Evolutionary conservation across 169 alveolate species (phyloP).

Genomic region (Cyclospora cayetanensis): DNA sequence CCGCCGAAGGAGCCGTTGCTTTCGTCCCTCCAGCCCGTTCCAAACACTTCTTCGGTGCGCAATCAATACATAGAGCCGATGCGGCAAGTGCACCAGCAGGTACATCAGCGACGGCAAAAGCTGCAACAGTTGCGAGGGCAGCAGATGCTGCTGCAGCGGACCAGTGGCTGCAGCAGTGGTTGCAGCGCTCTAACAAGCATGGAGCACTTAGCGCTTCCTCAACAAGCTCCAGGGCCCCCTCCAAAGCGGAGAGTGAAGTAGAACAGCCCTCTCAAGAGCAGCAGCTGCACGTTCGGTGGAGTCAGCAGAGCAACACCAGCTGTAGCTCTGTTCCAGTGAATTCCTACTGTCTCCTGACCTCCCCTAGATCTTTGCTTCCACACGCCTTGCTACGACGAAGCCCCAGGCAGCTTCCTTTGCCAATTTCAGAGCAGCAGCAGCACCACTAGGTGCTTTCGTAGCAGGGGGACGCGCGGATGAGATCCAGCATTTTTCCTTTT

Average conservation of each 20-base stretch:
- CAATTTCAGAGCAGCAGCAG: conserved; percentile 13
- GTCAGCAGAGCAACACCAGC: conserved; percentile 7
- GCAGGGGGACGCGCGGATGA: too few species aligned
- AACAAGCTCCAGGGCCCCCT: not conserved
- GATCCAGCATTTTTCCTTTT: too few species aligned
- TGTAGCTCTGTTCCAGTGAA: not conserved
- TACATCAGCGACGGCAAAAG: not conserved
- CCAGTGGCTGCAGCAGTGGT: not conserved
- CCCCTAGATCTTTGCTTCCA: not conserved
- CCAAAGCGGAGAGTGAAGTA: not conserved
- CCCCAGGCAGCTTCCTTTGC: too few species aligned
- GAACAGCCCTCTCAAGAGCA: not conserved
- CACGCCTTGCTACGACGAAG: not conserved
- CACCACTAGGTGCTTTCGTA: not conserved
- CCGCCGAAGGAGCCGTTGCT: too few species aligned
- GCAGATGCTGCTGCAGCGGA: conserved; percentile 21
- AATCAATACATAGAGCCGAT: too few species aligned
- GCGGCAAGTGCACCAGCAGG: not conserved
- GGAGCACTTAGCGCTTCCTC: conserved; percentile 37
- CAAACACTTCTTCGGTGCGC: too few species aligned
- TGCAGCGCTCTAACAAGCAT: not conserved
- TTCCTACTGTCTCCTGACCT: not conserved
- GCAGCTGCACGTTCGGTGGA: not conserved
- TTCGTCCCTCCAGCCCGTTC: too few species aligned
- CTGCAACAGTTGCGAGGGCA: not conserved